Evolutionary conservation across 305 asterid genomes (phyloP).

Genomic region (Rubia tinctorum): DNA sequence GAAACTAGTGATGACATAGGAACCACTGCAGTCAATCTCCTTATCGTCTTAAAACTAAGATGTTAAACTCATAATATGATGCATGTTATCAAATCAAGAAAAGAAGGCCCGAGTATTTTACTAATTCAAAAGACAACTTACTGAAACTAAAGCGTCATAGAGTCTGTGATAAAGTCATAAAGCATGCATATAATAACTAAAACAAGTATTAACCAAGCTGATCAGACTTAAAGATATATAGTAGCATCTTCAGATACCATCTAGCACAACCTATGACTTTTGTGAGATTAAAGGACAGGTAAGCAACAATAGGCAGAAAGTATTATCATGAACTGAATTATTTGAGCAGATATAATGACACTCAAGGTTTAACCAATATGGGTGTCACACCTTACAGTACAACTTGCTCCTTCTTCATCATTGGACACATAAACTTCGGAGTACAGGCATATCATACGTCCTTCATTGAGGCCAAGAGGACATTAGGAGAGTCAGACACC

Average conservation of each 20-base stretch:
- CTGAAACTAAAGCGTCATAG: background rate
- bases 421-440: background rate
- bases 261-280: background rate
- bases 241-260: background rate
- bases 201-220: background rate
- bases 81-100: background rate
- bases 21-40: background rate
- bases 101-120: background rate
- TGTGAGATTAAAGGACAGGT: background rate
- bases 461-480: too few relatives aligned
- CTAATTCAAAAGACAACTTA: background rate
- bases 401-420: background rate
- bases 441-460: too few relatives aligned
- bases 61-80: background rate
- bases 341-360: background rate
- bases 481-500: background rate
- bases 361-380: background rate
- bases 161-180: background rate
- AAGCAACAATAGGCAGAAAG: background rate
- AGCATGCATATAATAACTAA: background rate
- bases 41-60: background rate
- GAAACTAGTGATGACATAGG: background rate
- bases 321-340: too few relatives aligned
- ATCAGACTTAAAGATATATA: background rate
- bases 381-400: background rate